Base-by-base conservation (phyloP, 805 yeast species). In the Clavispora santaluciae region DNA sequence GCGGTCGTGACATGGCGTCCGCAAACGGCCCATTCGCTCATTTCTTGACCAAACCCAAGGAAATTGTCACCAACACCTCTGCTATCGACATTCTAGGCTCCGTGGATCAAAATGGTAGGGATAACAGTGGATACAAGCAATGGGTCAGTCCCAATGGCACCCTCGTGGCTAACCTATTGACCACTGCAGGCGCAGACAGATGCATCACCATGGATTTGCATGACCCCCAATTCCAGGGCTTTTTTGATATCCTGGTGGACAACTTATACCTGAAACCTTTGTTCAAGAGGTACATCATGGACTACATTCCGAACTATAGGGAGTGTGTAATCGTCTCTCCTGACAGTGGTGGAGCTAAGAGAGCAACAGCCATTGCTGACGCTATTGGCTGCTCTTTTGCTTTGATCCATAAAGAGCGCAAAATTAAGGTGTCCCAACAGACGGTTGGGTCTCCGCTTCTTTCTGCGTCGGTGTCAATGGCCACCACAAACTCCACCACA, bases 121-220 rank as follows among this genome's bases (percentile, higher is more conserved):
- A 71, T 35, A 79, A 75, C 45, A 68, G 84, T 12, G 93, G 95
- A 2, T 86, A 89, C 64, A 87, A 86, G 57, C 83, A 88, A 51
- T 93, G 99, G 98, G 83, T 90, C 25, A 93, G 96, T 1, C 98
- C 90, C 64, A 81, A 90, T 25, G 99, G 99, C 10, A 89, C 95
- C 2, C 70, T 93, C 45, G 78, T 93, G 49, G 97, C 98, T 28
- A 84, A 88, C 52, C 66, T 93, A 46, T 68, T 93, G 48, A 85
- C 88, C 3, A 78, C 91, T 2, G 93, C 98, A 0, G 99, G 99
- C 29, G 96, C 98, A 1, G 95, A 93, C 63, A 93, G 95, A 56
- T 81, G 90, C 42, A 89, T 93, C 49, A 93, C 99, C 2, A 90
- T 93, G 97, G 99, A 93, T 59, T 71, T 93, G 43, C 99, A 93